Evolutionary conservation across 139 green algal species (phyloP).

Genomic region (Zygnema circumcarinatum): DNA sequence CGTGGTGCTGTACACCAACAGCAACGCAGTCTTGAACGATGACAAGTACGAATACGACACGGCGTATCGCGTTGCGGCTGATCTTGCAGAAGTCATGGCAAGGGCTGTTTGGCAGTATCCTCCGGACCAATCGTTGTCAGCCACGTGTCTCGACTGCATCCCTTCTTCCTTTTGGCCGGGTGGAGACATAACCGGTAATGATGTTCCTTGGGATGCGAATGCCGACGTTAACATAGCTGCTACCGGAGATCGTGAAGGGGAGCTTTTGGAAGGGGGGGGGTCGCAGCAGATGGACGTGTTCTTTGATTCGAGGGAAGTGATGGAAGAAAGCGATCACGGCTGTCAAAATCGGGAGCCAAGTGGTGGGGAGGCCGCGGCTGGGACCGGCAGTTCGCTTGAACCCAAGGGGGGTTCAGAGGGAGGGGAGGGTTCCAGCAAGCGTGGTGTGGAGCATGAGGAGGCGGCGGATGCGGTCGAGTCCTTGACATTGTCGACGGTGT

Average conservation of each 20-base stretch:
- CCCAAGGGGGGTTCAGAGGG: too few relatives aligned
- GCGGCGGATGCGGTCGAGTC: too few relatives aligned
- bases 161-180: background rate
- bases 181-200: background rate
- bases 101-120: conserved; percentile 50
- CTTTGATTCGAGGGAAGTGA: background rate
- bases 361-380: background rate
- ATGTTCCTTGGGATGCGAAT: background rate
- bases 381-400: background rate
- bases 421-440: too few relatives aligned
- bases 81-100: conserved; percentile 58
- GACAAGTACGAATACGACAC: conserved; percentile 65
- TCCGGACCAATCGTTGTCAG: background rate
- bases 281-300: background rate
- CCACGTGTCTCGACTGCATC: background rate
- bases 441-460: too few relatives aligned
- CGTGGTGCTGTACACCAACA: conserved; percentile 63
- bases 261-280: background rate
- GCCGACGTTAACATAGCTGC: background rate
- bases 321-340: background rate
- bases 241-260: too few relatives aligned
- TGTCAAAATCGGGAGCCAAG: background rate
- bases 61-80: conserved; percentile 50
- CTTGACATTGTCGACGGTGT: too few relatives aligned
- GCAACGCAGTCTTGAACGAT: conserved; percentile 63